phyloP scores from a whole-genome alignment of 331 rosid species.

The Pyrus hybrid region DNA sequence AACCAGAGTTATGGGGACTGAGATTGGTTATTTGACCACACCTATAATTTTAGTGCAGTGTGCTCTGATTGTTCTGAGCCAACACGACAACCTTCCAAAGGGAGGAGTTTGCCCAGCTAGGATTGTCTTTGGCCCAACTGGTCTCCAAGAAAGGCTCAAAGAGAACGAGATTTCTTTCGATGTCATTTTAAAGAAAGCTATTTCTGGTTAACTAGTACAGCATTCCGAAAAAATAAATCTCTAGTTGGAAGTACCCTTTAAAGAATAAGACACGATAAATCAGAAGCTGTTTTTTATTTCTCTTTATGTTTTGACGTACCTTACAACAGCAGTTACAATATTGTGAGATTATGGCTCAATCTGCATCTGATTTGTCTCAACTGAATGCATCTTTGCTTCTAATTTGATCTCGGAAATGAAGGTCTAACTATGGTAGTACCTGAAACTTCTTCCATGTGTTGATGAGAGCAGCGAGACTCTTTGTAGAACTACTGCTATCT shows the following conservation, averaged over 20 bases:
- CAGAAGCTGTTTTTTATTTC: background rate
- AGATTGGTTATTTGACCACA: conserved; percentile 78
- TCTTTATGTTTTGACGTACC: background rate
- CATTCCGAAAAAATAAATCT: background rate
- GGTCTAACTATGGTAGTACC: background rate
- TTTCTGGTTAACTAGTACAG: no score
- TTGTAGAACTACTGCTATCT: conserved; percentile 6
- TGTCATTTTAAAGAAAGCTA: conserved; percentile 47
- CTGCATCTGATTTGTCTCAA: background rate
- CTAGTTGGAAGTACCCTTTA: background rate
- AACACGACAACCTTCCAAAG: conserved; percentile 50
- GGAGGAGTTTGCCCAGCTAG: conserved; percentile 80
- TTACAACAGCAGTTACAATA: background rate
- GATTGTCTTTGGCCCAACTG: conserved; percentile 66
- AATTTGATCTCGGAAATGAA: background rate
- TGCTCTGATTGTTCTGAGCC: conserved; percentile 57
- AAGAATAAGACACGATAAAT: background rate
- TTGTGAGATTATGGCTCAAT: background rate
- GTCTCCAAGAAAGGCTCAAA: conserved; percentile 69
- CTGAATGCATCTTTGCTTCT: background rate
- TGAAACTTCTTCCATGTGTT: conserved; percentile 1
- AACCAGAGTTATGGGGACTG: conserved; percentile 76
- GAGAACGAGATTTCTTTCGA: conserved; percentile 74
- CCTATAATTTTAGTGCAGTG: conserved; percentile 73
- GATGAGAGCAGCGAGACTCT: conserved; percentile 9